A percentile compares a stretch with the other conserved stretches of the same genome.
Evolutionary conservation across 1,284 basidiomycete genomes (phyloP).

Genomic region (Phenoliferia sp.): DNA sequence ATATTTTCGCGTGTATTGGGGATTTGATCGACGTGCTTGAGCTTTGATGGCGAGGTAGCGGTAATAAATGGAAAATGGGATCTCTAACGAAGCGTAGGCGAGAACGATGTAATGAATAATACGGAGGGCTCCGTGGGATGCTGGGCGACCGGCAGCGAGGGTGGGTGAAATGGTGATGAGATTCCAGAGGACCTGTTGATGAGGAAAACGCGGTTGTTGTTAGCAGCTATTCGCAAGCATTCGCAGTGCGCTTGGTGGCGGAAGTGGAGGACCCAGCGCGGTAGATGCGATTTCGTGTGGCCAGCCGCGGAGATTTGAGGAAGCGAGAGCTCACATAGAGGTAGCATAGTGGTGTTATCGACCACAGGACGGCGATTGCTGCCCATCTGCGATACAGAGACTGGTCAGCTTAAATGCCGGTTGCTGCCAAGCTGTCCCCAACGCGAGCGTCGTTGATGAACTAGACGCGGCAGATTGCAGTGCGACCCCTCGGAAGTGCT

Average conservation of each 20-base stretch:
- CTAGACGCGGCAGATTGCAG: too few species aligned
- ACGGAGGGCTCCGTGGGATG: constrained; percentile 6
- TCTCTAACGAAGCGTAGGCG: constrained; percentile 46
- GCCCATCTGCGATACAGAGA: background rate
- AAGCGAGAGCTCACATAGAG: background rate
- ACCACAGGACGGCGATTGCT: constrained; percentile 1
- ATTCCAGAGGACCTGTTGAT: constrained; percentile 46
- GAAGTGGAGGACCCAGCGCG: background rate
- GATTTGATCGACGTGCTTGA: constrained; percentile 15
- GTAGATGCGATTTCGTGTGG: background rate
- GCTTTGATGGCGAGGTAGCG: constrained; percentile 57
- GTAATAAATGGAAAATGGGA: constrained; percentile 72
- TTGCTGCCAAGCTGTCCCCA: background rate
- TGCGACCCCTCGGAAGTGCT: too few species aligned
- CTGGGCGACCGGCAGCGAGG: constrained; percentile 10
- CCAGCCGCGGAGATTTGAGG: background rate
- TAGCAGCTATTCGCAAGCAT: background rate
- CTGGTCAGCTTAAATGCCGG: background rate
- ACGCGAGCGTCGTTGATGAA: too few species aligned
- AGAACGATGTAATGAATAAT: constrained; percentile 18
- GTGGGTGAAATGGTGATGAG: constrained; percentile 14
- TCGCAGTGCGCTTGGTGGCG: background rate
- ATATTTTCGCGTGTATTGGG: constrained; percentile 38
- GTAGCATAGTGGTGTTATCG: constrained; percentile 1
- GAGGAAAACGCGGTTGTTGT: background rate